Conservation (phyloP, 306 rosid genomes). For the Quillaja saponaria region DNA sequence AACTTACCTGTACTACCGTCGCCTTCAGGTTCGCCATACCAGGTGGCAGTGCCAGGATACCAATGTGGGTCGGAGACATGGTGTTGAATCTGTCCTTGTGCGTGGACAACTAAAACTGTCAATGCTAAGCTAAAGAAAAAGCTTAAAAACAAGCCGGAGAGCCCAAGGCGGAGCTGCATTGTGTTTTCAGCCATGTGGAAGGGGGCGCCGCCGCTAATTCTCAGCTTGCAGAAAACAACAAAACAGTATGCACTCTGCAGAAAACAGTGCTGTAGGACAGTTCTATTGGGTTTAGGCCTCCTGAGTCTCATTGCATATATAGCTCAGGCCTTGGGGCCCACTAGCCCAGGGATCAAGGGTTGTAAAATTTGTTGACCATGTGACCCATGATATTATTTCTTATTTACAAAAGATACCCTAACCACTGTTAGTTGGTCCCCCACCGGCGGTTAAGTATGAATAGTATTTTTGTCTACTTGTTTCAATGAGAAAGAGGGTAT, state of each 20-base stretch:
- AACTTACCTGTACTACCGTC: slow-evolving; percentile 85
- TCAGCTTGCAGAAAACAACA: slow-evolving; percentile 28
- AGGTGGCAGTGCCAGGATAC: slow-evolving; percentile 79
- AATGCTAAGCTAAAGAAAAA: slow-evolving; percentile 19
- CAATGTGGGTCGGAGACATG: slow-evolving; percentile 51
- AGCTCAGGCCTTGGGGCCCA: too few relatives aligned
- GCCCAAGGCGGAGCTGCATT: slow-evolving; percentile 48
- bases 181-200: background rate
- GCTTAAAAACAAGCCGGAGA: slow-evolving; percentile 25
- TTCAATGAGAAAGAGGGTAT: slow-evolving; percentile 29
- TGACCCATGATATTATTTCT: slow-evolving; percentile 2
- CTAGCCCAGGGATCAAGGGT: background rate
- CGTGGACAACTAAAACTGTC: slow-evolving; percentile 18
- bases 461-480: too few relatives aligned
- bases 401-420: slow-evolving; percentile 43
- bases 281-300: slow-evolving; percentile 9
- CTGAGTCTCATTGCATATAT: slow-evolving; percentile 8
- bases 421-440: slow-evolving; percentile 46
- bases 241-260: too few relatives aligned
- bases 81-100: slow-evolving; percentile 34
- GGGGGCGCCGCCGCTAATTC: slow-evolving; percentile 15
- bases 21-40: slow-evolving; percentile 97
- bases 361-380: background rate
- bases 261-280: too few relatives aligned
- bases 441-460: slow-evolving; percentile 48